Evolutionary conservation across 2,329 filamentous ascomycete species (phyloP).

Genomic region (Purpureocillium takamizusanense): DNA sequence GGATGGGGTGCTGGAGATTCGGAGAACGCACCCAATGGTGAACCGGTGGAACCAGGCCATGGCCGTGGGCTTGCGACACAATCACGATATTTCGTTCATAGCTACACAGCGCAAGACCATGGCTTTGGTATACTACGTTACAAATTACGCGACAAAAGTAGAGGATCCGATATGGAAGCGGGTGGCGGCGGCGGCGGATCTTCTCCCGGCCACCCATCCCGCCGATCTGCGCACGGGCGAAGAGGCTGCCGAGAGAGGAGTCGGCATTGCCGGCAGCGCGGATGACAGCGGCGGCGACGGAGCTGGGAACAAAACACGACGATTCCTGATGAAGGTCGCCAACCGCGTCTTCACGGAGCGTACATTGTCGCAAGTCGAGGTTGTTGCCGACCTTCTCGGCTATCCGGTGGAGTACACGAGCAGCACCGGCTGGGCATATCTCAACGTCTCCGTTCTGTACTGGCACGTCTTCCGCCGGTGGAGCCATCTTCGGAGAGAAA

Average conservation of each 20-base stretch:
- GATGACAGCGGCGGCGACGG: no score
- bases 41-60: background rate
- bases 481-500: constrained; percentile 1
- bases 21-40: background rate
- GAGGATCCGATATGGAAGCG: constrained; percentile 6
- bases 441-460: constrained; percentile 3
- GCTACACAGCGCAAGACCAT: constrained; percentile 2
- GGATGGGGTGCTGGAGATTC: background rate
- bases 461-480: constrained; percentile 4
- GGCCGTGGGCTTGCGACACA: background rate
- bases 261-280: no score
- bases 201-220: no score
- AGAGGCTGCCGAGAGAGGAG: no score
- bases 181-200: background rate
- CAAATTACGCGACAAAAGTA: constrained; percentile 6
- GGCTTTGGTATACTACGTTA: constrained; percentile 2
- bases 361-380: constrained; percentile 6
- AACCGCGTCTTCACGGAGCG: constrained; percentile 7
- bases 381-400: constrained; percentile 4
- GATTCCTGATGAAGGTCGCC: constrained; percentile 5
- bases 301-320: background rate
- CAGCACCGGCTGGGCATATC: constrained; percentile 1
- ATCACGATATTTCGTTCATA: constrained; percentile 1
- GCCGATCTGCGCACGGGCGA: no score
- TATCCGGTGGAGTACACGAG: constrained; percentile 4